A percentile compares a stretch with the other conserved stretches of the same genome.
These are phyloP conservation scores for Monilinia fructigena DNA, from an alignment of 2,329 filamentous ascomycete species.

Conservation along the genomic window DNA sequence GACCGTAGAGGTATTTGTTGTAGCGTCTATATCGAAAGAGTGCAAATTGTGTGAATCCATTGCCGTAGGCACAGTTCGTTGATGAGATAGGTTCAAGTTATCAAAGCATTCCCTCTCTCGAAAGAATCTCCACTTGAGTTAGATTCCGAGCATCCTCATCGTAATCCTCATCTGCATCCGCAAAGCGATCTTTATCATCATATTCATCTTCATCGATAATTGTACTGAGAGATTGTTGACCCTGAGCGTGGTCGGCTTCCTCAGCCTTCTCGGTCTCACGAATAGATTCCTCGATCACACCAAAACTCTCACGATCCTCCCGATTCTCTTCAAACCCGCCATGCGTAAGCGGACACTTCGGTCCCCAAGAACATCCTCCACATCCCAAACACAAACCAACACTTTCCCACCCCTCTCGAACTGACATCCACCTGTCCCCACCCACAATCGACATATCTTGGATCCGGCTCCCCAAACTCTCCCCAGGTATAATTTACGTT, in stretches of 20 bases:
- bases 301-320: neutral
- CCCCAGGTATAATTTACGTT: neutral
- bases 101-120: neutral
- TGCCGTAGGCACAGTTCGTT: no score
- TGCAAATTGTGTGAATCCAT: no score
- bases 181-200: neutral
- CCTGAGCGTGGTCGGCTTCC: neutral
- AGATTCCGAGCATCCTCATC: neutral
- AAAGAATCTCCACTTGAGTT: neutral
- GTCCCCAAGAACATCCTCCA: neutral
- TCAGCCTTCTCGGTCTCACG: neutral
- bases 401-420: neutral
- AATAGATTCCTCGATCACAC: neutral
- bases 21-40: no score
- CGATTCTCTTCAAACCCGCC: neutral
- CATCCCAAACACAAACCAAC: neutral
- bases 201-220: neutral
- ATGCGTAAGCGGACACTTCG: neutral
- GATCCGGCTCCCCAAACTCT: neutral
- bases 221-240: neutral
- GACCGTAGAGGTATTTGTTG: no score
- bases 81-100: no score
- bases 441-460: neutral
- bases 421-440: slow-evolving; percentile 3
- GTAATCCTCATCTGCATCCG: neutral